phyloP scores from a whole-genome alignment of 2,329 filamentous ascomycete genomes.

The Thielaviopsis ethacetica region DNA sequence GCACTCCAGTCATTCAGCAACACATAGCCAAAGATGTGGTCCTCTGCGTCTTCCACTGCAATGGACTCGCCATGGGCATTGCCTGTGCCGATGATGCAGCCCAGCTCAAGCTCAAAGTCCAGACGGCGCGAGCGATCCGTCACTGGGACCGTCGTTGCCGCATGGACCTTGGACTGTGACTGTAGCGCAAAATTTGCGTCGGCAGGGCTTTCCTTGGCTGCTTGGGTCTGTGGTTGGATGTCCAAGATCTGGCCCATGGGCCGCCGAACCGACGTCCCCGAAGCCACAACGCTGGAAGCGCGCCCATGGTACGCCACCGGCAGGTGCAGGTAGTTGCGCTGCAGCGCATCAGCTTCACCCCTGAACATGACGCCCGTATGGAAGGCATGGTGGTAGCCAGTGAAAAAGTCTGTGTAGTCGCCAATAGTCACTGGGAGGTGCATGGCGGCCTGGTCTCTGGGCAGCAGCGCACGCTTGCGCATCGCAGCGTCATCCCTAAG shows the following conservation, averaged over 20 bases:
- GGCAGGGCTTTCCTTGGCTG: background rate
- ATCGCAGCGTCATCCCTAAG: slow-evolving; percentile 1
- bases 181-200: slow-evolving; percentile 13
- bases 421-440: slow-evolving; percentile 57
- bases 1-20: slow-evolving; percentile 44
- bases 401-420: slow-evolving; percentile 66
- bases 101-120: slow-evolving; percentile 58
- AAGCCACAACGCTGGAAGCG: slow-evolving; percentile 53
- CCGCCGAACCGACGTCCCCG: slow-evolving; percentile 47
- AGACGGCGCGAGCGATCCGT: slow-evolving; percentile 20
- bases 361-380: slow-evolving; percentile 47
- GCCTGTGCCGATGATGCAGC: slow-evolving; percentile 45
- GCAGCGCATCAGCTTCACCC: slow-evolving; percentile 50
- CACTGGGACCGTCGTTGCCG: background rate
- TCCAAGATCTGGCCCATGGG: slow-evolving; percentile 50
- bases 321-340: slow-evolving; percentile 58
- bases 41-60: slow-evolving; percentile 42
- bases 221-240: too few relatives aligned
- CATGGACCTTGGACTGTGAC: background rate
- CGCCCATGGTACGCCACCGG: slow-evolving; percentile 62
- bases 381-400: slow-evolving; percentile 56
- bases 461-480: background rate
- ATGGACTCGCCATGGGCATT: slow-evolving; percentile 47
- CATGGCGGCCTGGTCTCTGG: background rate
- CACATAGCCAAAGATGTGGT: slow-evolving; percentile 53